These are phyloP conservation scores for Balansia obtecta DNA, from an alignment of 2,329 filamentous ascomycete genomes.

Conservation along the genomic window DNA sequence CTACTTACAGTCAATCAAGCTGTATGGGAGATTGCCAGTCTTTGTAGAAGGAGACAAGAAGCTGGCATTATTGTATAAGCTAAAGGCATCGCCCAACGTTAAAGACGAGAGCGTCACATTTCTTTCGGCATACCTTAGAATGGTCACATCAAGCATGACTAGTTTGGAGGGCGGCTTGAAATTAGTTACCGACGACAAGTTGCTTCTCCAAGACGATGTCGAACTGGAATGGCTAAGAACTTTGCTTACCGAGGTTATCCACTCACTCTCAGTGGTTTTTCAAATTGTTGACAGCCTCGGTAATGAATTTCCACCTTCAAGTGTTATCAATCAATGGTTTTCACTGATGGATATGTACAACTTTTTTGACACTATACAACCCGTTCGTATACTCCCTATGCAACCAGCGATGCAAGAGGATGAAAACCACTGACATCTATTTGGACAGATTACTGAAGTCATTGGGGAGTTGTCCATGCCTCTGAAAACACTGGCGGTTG, in stretches of 20 bases:
- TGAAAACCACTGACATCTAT: background rate
- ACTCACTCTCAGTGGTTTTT: constrained; percentile 63
- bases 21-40: constrained; percentile 27
- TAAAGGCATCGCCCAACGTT: constrained; percentile 14
- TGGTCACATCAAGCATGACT: constrained; percentile 35
- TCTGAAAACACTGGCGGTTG: constrained; percentile 55
- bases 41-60: constrained; percentile 15
- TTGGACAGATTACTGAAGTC: constrained; percentile 23
- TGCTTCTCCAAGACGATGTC: constrained; percentile 38
- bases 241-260: constrained; percentile 56
- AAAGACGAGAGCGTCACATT: constrained; percentile 30
- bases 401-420: background rate
- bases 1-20: constrained; percentile 35
- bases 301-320: constrained; percentile 41
- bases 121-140: constrained; percentile 34
- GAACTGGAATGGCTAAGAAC: constrained; percentile 49
- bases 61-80: constrained; percentile 18
- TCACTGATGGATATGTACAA: constrained; percentile 52
- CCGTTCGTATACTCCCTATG: constrained; percentile 13
- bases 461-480: constrained; percentile 43
- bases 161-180: constrained; percentile 36
- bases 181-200: constrained; percentile 36
- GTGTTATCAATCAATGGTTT: constrained; percentile 60
- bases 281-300: constrained; percentile 52
- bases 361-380: constrained; percentile 55